phyloP scores from a whole-genome alignment of 2,329 filamentous ascomycete species.

The Claviceps pazoutovae region DNA sequence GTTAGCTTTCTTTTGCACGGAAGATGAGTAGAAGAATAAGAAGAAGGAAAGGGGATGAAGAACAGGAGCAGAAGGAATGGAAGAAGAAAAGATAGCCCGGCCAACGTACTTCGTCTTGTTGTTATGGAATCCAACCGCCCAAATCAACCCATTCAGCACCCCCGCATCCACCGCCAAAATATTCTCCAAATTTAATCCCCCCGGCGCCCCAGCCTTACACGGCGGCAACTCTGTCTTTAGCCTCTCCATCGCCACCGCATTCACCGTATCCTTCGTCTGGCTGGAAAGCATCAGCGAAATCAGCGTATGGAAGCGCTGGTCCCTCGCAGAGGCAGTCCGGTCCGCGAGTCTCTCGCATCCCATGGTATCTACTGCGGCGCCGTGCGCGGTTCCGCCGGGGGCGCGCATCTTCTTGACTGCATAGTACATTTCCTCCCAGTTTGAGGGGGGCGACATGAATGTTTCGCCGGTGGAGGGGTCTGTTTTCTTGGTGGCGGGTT shows the following conservation, averaged over 20 bases:
- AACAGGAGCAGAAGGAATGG: not conserved
- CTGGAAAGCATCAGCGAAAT: conserved; percentile 81
- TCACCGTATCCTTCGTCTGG: conserved; percentile 89
- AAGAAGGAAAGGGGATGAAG: not conserved
- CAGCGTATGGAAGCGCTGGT: conserved; percentile 72
- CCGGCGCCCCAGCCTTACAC: conserved; percentile 26
- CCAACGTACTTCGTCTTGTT: conserved; percentile 60
- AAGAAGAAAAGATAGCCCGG: not conserved
- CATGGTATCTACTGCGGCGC: conserved; percentile 95
- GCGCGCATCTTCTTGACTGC: conserved; percentile 64
- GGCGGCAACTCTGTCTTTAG: conserved; percentile 61
- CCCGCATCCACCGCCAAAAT: conserved; percentile 57
- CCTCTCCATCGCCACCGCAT: conserved; percentile 65
- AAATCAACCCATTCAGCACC: conserved; percentile 58
- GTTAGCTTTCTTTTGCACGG: not conserved
- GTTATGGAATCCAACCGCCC: conserved; percentile 84
- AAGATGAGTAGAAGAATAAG: not conserved
- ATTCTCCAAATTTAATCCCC: conserved; percentile 58
- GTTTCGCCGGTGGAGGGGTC: conserved; percentile 26
- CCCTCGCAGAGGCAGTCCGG: conserved; percentile 31
- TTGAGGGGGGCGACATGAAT: conserved; percentile 46
- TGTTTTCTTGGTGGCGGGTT: conserved; percentile 31
- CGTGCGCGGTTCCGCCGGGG: conserved; percentile 37
- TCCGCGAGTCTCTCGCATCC: conserved; percentile 70
- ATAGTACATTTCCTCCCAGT: conserved; percentile 75